Conservation (phyloP, 2,329 filamentous ascomycete genomes). For the Cladorrhinum sp. region DNA sequence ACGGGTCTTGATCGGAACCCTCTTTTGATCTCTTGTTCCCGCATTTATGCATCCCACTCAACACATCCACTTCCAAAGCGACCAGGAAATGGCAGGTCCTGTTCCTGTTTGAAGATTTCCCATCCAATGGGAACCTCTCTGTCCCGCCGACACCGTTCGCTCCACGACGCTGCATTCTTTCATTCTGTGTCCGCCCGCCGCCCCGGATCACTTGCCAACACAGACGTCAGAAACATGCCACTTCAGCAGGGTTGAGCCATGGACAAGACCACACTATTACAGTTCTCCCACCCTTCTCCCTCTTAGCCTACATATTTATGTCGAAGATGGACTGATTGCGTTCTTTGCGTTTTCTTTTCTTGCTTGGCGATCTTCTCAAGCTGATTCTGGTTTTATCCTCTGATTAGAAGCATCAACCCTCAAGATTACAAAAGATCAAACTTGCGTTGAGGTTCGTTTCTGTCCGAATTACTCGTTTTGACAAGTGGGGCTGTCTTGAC, state of each 20-base stretch:
- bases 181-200: constrained; percentile 5
- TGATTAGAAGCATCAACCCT: background rate
- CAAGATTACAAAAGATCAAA: background rate
- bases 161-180: background rate
- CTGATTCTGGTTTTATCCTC: background rate
- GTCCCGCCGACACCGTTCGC: background rate
- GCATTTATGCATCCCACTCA: background rate
- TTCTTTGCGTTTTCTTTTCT: background rate
- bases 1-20: constrained; percentile 1
- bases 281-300: background rate
- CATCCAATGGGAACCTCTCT: constrained; percentile 5
- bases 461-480: background rate
- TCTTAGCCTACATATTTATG: background rate
- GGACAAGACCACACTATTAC: background rate
- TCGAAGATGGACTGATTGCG: background rate
- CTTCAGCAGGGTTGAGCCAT: background rate
- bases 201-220: constrained; percentile 6
- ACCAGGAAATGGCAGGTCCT: constrained; percentile 6
- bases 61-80: constrained; percentile 9
- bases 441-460: background rate
- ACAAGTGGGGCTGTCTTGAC: constrained; percentile 14
- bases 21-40: background rate
- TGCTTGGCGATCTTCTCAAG: background rate
- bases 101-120: constrained; percentile 1
- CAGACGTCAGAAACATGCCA: constrained; percentile 15